Percentiles rank a stretch among this genome's conserved stretches.
These are phyloP conservation scores for Daldinia sp. DNA, from an alignment of 2,329 filamentous ascomycete genomes.

Conservation along the genomic window DNA sequence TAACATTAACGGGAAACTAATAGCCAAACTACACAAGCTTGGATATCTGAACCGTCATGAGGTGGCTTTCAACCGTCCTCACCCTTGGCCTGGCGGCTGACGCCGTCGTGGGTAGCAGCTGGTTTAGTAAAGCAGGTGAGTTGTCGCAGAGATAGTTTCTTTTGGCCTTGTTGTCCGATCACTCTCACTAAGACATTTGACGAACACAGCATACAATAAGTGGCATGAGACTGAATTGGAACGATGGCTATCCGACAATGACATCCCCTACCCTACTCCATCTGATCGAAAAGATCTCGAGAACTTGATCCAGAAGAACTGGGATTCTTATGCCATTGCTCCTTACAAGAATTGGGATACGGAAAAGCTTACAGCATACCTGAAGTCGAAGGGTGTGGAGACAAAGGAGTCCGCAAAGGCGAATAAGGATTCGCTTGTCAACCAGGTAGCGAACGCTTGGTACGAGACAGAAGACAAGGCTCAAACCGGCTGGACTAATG, in stretches of 20 bases:
- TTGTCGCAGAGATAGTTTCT: background rate
- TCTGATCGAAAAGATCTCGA: conserved; percentile 96
- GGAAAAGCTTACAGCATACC: conserved; percentile 71
- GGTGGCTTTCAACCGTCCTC: conserved; percentile 74
- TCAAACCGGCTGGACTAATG: conserved; percentile 72
- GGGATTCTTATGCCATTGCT: conserved; percentile 77
- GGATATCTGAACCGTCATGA: conserved; percentile 66
- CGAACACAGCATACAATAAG: conserved; percentile 85
- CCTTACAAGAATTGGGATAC: conserved; percentile 83
- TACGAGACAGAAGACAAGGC: conserved; percentile 81
- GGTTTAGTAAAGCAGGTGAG: conserved; percentile 88
- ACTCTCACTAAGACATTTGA: background rate
- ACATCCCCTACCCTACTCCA: conserved; percentile 87
- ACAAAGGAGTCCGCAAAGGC: conserved; percentile 71
- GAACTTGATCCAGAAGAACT: conserved; percentile 86
- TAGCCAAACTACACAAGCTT: conserved; percentile 8
- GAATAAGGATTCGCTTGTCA: conserved; percentile 72
- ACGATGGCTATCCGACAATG: conserved; percentile 92
- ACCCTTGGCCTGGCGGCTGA: conserved; percentile 77
- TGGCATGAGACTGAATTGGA: conserved; percentile 99
- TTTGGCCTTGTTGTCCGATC: no score
- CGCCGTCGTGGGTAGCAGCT: conserved; percentile 75
- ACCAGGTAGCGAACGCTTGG: conserved; percentile 77
- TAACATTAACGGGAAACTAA: background rate
- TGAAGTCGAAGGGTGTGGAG: conserved; percentile 75